Percentiles rank a stretch among this genome's conserved stretches.
Conservation (phyloP, 108 stramenopile genomes). For the Mediolabrus comicus region DNA sequence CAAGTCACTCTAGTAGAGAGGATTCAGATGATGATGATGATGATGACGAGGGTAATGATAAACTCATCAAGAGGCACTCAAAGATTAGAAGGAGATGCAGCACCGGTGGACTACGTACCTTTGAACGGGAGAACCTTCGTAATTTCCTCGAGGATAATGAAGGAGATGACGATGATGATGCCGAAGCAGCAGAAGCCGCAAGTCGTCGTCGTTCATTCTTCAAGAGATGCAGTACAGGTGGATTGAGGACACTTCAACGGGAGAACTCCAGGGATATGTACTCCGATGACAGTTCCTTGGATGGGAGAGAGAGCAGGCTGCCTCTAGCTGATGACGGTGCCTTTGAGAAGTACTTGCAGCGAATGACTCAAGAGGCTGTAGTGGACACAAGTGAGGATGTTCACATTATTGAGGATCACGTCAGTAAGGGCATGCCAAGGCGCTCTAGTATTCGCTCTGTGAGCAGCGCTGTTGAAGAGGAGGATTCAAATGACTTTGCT, state of each 20-base stretch:
- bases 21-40: neutral
- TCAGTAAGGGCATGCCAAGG: too few relatives aligned
- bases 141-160: neutral
- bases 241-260: neutral
- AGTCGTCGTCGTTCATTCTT: neutral
- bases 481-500: neutral
- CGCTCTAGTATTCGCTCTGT: neutral
- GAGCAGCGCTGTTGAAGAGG: neutral
- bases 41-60: neutral
- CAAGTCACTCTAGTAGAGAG: too few relatives aligned
- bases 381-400: neutral
- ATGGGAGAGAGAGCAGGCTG: neutral
- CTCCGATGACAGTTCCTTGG: neutral
- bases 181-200: too few relatives aligned
- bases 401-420: neutral
- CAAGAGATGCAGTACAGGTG: neutral
- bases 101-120: neutral
- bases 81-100: neutral
- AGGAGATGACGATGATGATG: neutral
- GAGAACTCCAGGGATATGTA: neutral
- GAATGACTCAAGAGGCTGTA: neutral
- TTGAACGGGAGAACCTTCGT: neutral
- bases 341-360: neutral
- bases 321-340: neutral
- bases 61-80: neutral